Conservation (phyloP, 1,139 yeast genomes). For the Casaregolazyma suthepensis region DNA sequence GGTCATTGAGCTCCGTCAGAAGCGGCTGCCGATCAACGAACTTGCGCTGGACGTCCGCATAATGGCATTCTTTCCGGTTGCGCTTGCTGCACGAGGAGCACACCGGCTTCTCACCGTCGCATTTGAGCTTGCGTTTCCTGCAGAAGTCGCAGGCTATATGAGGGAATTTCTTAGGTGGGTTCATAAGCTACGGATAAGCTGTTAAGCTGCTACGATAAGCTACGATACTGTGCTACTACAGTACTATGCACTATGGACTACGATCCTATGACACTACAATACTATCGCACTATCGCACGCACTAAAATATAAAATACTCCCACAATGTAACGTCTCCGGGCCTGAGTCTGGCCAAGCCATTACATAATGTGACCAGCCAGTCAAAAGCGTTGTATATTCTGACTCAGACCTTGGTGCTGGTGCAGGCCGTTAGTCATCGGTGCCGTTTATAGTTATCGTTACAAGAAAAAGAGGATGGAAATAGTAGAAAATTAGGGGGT, state of each 20-base stretch:
- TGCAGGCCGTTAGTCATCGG: not conserved
- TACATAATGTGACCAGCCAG: not conserved
- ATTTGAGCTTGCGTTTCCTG: constrained; percentile 9
- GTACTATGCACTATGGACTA: no score
- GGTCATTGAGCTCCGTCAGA: not conserved
- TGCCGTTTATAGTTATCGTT: no score
- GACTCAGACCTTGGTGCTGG: not conserved
- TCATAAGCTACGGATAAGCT: no score
- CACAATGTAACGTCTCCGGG: no score
- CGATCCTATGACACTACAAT: no score
- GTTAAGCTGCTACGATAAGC: no score
- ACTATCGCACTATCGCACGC: no score
- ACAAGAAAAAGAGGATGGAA: no score
- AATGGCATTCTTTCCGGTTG: not conserved
- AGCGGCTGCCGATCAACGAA: not conserved
- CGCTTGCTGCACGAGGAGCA: constrained; percentile 1
- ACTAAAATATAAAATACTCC: no score
- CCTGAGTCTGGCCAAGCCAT: no score
- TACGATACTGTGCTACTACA: no score
- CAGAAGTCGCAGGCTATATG: constrained; percentile 7
- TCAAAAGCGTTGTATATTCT: not conserved
- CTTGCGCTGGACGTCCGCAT: not conserved
- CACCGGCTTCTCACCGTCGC: constrained; percentile 5
- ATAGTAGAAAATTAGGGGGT: no score
- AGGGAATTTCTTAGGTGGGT: not conserved